Evolutionary conservation across 2,329 filamentous ascomycete genomes (phyloP).

Genomic region (Didymella arachidicola): DNA sequence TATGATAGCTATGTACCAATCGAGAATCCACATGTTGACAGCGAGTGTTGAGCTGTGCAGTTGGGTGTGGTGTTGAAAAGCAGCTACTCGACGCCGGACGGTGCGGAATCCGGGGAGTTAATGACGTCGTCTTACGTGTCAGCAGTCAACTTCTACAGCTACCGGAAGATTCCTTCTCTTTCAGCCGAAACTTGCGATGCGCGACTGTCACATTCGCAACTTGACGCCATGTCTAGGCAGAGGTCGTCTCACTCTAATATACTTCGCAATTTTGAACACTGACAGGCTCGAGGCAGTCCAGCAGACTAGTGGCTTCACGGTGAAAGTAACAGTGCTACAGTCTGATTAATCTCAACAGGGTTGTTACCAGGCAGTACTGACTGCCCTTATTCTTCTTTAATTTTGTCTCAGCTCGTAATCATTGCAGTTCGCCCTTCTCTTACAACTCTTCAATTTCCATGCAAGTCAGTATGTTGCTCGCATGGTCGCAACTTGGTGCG

Average conservation of each 20-base stretch:
- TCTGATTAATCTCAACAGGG: not conserved
- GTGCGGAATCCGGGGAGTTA: conserved; percentile 3
- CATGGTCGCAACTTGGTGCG: not conserved
- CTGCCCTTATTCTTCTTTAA: not conserved
- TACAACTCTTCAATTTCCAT: not conserved
- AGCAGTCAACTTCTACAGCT: not conserved
- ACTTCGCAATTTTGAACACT: not conserved
- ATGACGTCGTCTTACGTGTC: conserved; percentile 22
- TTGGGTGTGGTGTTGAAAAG: not conserved
- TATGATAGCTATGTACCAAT: conserved; percentile 67
- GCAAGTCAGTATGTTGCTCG: not conserved
- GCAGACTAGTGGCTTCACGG: not conserved
- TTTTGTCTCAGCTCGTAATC: too few species aligned
- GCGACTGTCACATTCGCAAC: not conserved
- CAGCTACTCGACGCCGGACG: conserved; percentile 2
- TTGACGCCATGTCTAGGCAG: too few species aligned
- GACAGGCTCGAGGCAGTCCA: not conserved
- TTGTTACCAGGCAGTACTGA: not conserved
- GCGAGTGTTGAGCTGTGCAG: not conserved
- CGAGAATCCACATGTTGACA: conserved; percentile 81
- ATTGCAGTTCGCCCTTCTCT: not conserved
- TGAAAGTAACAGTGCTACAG: not conserved
- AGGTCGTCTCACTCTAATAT: not conserved
- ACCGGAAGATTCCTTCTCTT: too few species aligned
- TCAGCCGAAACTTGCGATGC: not conserved